Percentiles rank a stretch among this genome's conserved stretches.
Evolutionary conservation across 805 yeast genomes (phyloP).

Genomic region (Starmera amethionina): DNA sequence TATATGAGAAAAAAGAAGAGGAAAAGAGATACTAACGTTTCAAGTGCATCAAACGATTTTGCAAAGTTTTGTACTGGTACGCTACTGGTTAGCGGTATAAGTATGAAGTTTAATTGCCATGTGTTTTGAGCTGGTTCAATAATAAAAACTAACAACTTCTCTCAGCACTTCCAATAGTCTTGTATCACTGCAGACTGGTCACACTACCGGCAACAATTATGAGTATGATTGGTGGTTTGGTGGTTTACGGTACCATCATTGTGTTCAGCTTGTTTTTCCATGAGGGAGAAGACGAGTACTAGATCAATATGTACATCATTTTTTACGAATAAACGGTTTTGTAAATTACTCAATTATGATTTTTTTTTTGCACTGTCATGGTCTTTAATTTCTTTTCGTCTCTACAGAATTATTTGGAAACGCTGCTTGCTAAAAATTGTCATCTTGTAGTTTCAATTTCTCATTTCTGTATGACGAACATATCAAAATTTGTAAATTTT

Average conservation of each 20-base stretch:
- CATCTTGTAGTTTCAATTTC: no score
- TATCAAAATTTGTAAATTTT: no score
- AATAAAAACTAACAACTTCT: not conserved
- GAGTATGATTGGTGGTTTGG: slow-evolving; percentile 75
- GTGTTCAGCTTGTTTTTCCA: slow-evolving; percentile 73
- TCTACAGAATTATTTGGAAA: no score
- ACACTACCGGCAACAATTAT: slow-evolving; percentile 61
- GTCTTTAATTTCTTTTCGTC: no score
- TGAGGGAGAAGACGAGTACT: slow-evolving; percentile 29
- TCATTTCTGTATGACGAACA: no score
- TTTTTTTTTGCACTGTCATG: no score
- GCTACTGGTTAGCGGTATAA: slow-evolving; percentile 56
- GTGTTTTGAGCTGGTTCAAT: not conserved
- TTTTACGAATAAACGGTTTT: no score
- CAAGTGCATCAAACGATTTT: slow-evolving; percentile 48
- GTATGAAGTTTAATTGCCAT: not conserved
- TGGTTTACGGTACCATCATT: slow-evolving; percentile 76
- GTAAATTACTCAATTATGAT: no score
- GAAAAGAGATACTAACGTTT: slow-evolving; percentile 11
- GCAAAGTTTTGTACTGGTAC: slow-evolving; percentile 76
- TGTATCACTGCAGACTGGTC: slow-evolving; percentile 67
- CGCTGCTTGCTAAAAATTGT: no score
- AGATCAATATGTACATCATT: not conserved
- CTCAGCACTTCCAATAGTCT: slow-evolving; percentile 60
- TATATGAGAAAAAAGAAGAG: not conserved